Evolutionary conservation across 371 early-diverging fungal species (phyloP), one percentile per base, ranked within the genome.

Genomic region (Caulochytrium protostelioides): DNA sequence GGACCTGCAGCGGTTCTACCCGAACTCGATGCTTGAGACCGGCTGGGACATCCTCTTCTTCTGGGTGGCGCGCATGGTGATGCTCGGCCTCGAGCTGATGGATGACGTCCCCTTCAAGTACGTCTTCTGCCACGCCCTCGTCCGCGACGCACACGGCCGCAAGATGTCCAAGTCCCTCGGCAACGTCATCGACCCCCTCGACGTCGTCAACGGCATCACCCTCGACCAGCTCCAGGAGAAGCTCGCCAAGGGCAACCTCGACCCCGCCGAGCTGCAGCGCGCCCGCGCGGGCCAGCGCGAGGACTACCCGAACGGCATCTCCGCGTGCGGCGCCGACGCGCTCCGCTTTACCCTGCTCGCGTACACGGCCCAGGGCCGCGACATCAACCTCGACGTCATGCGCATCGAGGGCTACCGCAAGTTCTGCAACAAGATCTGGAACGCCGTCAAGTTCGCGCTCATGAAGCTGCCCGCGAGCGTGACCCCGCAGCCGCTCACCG

Each of bases 51-150:
- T 99, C 60, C 52, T 99, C 37, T 98, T 98, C 77, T 98, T 97
- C 74, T 99, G 99, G 99, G 97, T 98, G 24, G 98, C 97, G 3
- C 74, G 99, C 44, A 99, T 99, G 99, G 94, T 97, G 23, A 97
- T 99, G 98, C 53, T 98, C 37, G 83, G 92, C 46, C 73, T 86
- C 39, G 81, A 92, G 52, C 59, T 98, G 37, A 91, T 92, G 4
- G 92, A 87, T 16, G 52, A 81, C 48, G 73, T 83, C 22, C 99
- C 99, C 8, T 99, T 99, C 62, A 69, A 75, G 27, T 74, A 82
- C 50, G 81, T 67, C 14, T 79, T 91, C 55, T 87, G 94, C 52
- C 99, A 99, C 54, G 90, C 97, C 27, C 83, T 99, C 80, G 86
- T 99, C 29, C 82, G 99, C 49, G 99, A 99, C 66, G 91, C 97